Base-by-base conservation (phyloP, 2,329 filamentous ascomycete species). In the Aspergillus pseudoterreus region DNA sequence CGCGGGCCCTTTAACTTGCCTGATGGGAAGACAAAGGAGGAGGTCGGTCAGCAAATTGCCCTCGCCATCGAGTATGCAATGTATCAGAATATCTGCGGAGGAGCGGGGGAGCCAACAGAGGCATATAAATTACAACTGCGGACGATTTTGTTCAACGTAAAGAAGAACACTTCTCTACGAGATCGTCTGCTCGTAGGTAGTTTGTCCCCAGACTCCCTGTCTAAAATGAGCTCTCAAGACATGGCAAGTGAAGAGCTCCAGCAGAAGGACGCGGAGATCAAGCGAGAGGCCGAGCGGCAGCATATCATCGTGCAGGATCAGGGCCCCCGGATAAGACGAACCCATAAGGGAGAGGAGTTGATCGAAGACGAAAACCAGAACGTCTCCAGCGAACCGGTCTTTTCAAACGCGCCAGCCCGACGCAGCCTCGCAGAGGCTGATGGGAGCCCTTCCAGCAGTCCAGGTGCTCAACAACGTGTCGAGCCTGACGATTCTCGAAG, bases 311-410 rank as follows among this genome's bases (percentile, higher is more conserved):
- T 92, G 53, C 82, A 90, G 12, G 83, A 88, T 17, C 80, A 83
- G 45, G 90, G 83, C 1, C 88, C 92, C 4, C 84, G 91, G 3
- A 86, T 96, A 51, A 83, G 91, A 62, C 85, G 89, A 60, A 96
- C 92, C 2, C 92, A 97, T 75, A 97, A 97, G 71, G 94, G 94
- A 11, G 92, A 96, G 52, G 94, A 97, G 67, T 71, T 96, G 14
- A 81, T 97, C 14, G 91, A 92, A 55, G 84, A 87, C 43, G 90
- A 95, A 32, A 78, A 73, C 45, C 71, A 78, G 55, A 64, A 66
- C 52, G 73, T 72, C 38, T 65, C 72, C 32, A 70, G 71, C 24
- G 77, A 80, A 54, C 74, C 75, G 6, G 70, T 77, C 32, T 76
- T 77, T 51, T 75, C 73, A n/a, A 69, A 72, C 12, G 71, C 71